These are phyloP conservation scores for Dianthus caryophyllus DNA, from an alignment of 148 eudicot species.

Conservation along the genomic window DNA sequence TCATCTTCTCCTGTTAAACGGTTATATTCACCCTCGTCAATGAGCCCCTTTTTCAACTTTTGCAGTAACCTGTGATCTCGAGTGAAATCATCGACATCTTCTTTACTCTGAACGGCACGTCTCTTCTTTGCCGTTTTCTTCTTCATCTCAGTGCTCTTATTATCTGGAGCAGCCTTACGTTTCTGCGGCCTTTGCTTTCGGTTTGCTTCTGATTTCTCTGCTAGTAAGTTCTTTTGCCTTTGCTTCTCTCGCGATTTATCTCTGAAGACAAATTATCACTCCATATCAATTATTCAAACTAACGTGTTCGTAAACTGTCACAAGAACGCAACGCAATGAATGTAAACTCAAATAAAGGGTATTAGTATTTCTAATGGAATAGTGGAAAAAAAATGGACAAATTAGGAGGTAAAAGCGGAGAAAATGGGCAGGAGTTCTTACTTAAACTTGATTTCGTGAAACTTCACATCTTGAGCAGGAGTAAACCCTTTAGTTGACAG, in stretches of 20 bases:
- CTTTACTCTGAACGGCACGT: conserved; percentile 64
- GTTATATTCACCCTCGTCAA: conserved; percentile 68
- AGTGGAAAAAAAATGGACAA: background rate
- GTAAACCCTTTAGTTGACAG: conserved; percentile 67
- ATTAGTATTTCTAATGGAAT: background rate
- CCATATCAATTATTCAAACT: background rate
- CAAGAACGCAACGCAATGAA: conserved; percentile 1
- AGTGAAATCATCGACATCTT: conserved; percentile 71
- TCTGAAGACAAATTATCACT: conserved; percentile 30
- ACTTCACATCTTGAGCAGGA: conserved; percentile 60
- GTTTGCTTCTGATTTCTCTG: conserved; percentile 49
- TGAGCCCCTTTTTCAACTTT: conserved; percentile 75
- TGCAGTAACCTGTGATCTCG: conserved; percentile 69
- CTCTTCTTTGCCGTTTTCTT: conserved; percentile 88
- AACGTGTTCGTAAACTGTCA: background rate
- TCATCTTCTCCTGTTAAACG: conserved; percentile 81
- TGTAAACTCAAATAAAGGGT: background rate
- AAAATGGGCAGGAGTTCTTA: conserved; percentile 33
- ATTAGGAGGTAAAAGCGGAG: background rate
- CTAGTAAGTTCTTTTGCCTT: conserved; percentile 69
- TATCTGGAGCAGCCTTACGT: conserved; percentile 35
- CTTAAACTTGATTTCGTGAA: conserved; percentile 84
- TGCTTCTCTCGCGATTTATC: conserved; percentile 98
- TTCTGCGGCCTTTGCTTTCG: conserved; percentile 37
- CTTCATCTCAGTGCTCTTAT: conserved; percentile 34